Evolutionary conservation across 805 yeast species (phyloP).

Genomic region (Yarrowia keelungensis): DNA sequence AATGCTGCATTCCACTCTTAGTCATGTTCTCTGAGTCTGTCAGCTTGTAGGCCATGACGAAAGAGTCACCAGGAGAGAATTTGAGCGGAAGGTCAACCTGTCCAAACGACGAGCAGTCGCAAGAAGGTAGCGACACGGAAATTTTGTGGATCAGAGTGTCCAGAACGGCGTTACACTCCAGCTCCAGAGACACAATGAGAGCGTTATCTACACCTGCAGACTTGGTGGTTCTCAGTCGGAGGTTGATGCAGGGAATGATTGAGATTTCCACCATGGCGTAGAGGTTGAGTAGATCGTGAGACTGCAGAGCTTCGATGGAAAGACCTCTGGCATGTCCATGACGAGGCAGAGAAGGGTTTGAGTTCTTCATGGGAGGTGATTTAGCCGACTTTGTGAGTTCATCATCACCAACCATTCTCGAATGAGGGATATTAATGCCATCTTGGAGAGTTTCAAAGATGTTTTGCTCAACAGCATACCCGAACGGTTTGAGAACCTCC

Average conservation of each 20-base stretch:
- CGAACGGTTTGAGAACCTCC: constrained; percentile 25
- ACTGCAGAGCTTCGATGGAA: constrained; percentile 24
- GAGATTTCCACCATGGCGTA: constrained; percentile 44
- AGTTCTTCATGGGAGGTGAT: constrained; percentile 13
- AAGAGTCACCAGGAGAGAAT: constrained; percentile 46
- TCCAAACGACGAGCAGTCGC: constrained; percentile 44
- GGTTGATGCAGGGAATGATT: constrained; percentile 53
- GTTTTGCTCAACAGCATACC: constrained; percentile 27
- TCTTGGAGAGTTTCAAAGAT: constrained; percentile 27
- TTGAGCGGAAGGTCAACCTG: constrained; percentile 46
- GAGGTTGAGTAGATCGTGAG: constrained; percentile 16
- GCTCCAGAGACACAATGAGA: constrained; percentile 57
- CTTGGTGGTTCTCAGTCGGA: constrained; percentile 57
- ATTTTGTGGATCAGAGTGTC: constrained; percentile 42
- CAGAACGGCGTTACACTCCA: constrained; percentile 57
- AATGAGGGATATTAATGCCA: constrained; percentile 15
- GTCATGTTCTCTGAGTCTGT: constrained; percentile 32
- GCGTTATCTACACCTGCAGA: constrained; percentile 58
- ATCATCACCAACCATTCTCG: constrained; percentile 30
- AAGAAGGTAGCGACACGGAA: constrained; percentile 44
- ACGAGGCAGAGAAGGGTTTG: constrained; percentile 14
- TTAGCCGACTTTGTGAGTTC: neutral
- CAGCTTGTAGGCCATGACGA: constrained; percentile 46
- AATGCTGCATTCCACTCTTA: constrained; percentile 23
- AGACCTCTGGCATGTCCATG: constrained; percentile 30